A percentile compares a stretch with the other conserved stretches of the same genome.
Conservation (phyloP, 305 asterid genomes). For the Fraxinus sp. region DNA sequence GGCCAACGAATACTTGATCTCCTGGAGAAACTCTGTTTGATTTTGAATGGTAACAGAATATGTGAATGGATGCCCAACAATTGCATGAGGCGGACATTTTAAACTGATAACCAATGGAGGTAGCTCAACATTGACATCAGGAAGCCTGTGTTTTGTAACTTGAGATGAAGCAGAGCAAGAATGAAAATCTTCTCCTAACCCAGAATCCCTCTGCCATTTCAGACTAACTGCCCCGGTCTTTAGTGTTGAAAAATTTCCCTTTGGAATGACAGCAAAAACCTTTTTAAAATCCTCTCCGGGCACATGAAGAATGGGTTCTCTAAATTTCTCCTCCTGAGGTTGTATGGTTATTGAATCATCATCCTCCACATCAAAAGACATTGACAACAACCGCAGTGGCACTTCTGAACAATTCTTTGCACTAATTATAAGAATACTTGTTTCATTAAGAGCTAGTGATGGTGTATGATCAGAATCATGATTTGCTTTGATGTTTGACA, state of each 20-base stretch:
- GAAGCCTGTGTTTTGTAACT: constrained; percentile 68
- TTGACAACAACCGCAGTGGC: constrained; percentile 68
- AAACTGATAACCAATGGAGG: constrained; percentile 71
- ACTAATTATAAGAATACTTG: constrained; percentile 65
- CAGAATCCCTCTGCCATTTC: constrained; percentile 74
- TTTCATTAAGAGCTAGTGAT: constrained; percentile 65
- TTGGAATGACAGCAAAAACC: constrained; percentile 69
- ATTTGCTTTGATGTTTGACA: constrained; percentile 59
- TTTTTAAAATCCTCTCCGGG: constrained; percentile 95
- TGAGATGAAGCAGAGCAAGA: constrained; percentile 35
- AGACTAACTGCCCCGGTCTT: constrained; percentile 62
- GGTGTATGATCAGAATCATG: constrained; percentile 57
- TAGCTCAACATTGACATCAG: constrained; percentile 70
- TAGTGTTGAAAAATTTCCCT: constrained; percentile 40
- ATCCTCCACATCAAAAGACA: constrained; percentile 61
- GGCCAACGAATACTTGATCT: constrained; percentile 70
- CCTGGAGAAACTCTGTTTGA: constrained; percentile 75
- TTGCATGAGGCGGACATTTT: constrained; percentile 78
- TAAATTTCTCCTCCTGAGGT: constrained; percentile 50
- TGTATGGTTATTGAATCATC: constrained; percentile 43
- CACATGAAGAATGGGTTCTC: constrained; percentile 50
- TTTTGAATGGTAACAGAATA: constrained; percentile 58
- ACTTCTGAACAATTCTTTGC: constrained; percentile 86
- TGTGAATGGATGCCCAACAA: constrained; percentile 71
- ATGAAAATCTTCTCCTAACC: constrained; percentile 26